Percentiles rank a stretch among this genome's conserved stretches.
Conservation (phyloP, 164 flowering plant species). For the Berberis thunbergii region DNA sequence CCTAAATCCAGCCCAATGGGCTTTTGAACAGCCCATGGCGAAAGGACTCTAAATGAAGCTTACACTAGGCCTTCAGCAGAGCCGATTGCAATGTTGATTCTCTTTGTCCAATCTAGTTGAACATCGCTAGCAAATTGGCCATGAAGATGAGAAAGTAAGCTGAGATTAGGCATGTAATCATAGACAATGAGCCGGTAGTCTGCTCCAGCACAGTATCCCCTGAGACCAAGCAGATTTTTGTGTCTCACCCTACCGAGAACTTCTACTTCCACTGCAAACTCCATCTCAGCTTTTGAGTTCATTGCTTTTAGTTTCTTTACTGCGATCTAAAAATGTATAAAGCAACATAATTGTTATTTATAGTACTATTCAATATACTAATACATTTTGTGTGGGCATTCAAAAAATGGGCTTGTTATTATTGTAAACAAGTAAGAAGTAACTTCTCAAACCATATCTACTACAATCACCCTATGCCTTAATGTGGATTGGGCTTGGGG, state of each 20-base stretch:
- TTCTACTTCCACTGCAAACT: conserved; percentile 76
- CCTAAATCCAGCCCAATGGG: no score
- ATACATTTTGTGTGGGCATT: no score
- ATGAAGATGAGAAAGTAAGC: conserved; percentile 67
- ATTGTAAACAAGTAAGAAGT: no score
- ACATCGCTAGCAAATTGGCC: conserved; percentile 44
- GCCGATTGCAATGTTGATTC: conserved; percentile 46
- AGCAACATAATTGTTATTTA: no score
- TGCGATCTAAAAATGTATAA: conserved; percentile 36
- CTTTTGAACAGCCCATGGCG: background rate
- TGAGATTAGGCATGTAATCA: conserved; percentile 77
- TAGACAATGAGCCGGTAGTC: conserved; percentile 70
- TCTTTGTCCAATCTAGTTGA: conserved; percentile 44
- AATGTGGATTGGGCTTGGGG: no score
- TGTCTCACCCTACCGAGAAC: conserved; percentile 67
- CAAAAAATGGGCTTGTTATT: no score
- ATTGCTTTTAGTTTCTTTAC: conserved; percentile 73
- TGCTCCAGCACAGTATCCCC: conserved; percentile 58
- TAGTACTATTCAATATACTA: no score
- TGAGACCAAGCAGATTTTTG: conserved; percentile 57
- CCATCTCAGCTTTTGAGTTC: conserved; percentile 78
- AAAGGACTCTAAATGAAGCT: conserved; percentile 5
- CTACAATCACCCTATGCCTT: no score
- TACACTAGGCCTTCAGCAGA: conserved; percentile 54
- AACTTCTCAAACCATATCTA: no score